These are phyloP conservation scores for Sphagnum contortum DNA, from an alignment of 225 moss, liverwort and hornwort genomes.

Conservation along the genomic window DNA sequence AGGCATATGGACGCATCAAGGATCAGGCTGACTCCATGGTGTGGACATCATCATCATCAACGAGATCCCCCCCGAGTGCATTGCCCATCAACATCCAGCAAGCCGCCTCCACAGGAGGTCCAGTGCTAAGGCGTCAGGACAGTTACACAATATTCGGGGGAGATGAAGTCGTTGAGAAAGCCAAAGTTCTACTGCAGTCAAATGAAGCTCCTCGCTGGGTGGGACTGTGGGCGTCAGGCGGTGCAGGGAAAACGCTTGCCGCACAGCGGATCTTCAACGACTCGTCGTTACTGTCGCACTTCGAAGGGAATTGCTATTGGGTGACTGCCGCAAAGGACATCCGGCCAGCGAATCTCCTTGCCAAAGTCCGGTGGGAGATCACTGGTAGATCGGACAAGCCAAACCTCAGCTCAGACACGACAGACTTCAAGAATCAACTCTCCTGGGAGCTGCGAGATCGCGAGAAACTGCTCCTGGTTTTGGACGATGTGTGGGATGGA, in stretches of 20 bases:
- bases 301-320: conserved; percentile 13
- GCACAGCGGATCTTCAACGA: conserved; percentile 10
- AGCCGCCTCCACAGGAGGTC: not conserved
- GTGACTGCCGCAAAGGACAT: conserved; percentile 6
- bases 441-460: not conserved
- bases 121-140: conserved; percentile 6
- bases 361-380: not conserved
- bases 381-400: not conserved
- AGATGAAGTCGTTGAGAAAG: conserved; percentile 4
- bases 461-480: conserved; percentile 8
- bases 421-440: not conserved
- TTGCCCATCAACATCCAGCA: not conserved
- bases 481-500: conserved; percentile 14
- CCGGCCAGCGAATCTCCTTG: not conserved
- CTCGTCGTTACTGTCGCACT: conserved; percentile 2
- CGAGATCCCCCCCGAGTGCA: too few species aligned
- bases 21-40: conserved; percentile 4
- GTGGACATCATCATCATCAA: not conserved
- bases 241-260: not conserved
- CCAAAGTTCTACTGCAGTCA: conserved; percentile 2
- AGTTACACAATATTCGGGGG: conserved; percentile 12
- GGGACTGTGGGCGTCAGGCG: too few species aligned
- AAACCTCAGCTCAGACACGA: not conserved
- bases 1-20: conserved; percentile 5
- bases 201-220: too few species aligned